A percentile compares a stretch with the other conserved stretches of the same genome.
Evolutionary conservation across 768 basidiomycete genomes (phyloP).

Genomic region (Gymnopilus dilepis): DNA sequence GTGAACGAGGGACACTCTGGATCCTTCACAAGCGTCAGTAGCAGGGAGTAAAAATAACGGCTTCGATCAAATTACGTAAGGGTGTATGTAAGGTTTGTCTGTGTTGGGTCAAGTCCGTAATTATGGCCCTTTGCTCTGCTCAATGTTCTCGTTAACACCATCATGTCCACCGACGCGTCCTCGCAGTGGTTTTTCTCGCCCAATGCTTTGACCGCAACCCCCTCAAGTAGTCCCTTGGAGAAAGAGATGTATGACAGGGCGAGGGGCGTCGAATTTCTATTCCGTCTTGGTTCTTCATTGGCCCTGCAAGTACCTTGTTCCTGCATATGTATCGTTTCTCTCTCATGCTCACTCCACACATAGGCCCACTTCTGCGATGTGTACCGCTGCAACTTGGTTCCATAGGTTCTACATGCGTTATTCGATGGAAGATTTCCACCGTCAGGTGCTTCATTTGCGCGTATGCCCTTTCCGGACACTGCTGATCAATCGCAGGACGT

Average conservation of each 20-base stretch:
- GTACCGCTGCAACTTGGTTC: constrained; percentile 89
- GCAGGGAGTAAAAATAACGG: constrained; percentile 8
- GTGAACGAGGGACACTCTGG: constrained; percentile 1
- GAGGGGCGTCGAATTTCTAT: constrained; percentile 85
- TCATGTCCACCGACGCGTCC: constrained; percentile 24
- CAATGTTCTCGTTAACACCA: constrained; percentile 1
- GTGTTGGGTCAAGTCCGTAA: neutral
- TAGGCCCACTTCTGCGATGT: constrained; percentile 82
- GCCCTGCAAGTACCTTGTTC: constrained; percentile 60
- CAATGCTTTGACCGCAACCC: constrained; percentile 60
- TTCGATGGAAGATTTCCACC: constrained; percentile 81
- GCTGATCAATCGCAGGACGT: constrained; percentile 60
- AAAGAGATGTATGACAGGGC: constrained; percentile 81
- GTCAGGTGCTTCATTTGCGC: constrained; percentile 59
- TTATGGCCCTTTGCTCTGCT: neutral
- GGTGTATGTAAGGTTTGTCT: neutral
- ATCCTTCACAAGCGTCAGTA: constrained; percentile 1
- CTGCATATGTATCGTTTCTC: constrained; percentile 15
- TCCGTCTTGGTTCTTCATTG: constrained; percentile 79
- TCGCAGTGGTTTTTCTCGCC: constrained; percentile 79
- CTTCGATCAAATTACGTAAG: constrained; percentile 9
- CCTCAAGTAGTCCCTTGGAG: constrained; percentile 61
- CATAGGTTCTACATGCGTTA: constrained; percentile 91
- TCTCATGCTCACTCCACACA: constrained; percentile 15
- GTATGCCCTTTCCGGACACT: constrained; percentile 14